These are phyloP conservation scores for Globisporangium cylindrosporum DNA, from an alignment of 352 stramenopile genomes.

Conservation along the genomic window DNA sequence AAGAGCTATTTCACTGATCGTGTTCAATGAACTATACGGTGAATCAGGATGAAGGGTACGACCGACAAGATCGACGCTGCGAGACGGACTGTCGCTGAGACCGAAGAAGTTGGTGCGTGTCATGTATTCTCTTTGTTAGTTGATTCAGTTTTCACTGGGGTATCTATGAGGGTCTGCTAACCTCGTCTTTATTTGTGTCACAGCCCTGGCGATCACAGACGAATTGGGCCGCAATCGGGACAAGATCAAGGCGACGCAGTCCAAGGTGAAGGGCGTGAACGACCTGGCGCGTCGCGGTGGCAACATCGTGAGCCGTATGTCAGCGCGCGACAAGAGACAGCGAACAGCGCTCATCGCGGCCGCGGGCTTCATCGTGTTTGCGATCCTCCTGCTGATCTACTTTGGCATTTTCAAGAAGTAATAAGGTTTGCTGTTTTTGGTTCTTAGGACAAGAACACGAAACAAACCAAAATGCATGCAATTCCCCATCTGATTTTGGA, in stretches of 20 bases:
- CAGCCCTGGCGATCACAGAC: conserved; percentile 73
- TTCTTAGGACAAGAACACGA: neutral
- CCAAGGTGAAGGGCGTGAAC: conserved; percentile 84
- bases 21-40: neutral
- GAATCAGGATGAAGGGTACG: conserved; percentile 77
- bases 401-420: conserved; percentile 89
- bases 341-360: conserved; percentile 64
- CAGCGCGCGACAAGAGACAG: conserved; percentile 80
- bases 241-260: conserved; percentile 80
- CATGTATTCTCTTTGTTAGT: neutral
- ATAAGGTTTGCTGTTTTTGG: neutral
- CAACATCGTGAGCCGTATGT: conserved; percentile 85
- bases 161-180: neutral
- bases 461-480: conserved; percentile 2
- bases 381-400: conserved; percentile 86
- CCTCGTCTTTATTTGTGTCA: neutral
- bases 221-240: conserved; percentile 82
- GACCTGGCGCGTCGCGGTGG: conserved; percentile 80
- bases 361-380: conserved; percentile 76
- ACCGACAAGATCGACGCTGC: conserved; percentile 78
- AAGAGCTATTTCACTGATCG: too few relatives aligned
- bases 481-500: conserved; percentile 8
- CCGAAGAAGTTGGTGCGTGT: conserved; percentile 79
- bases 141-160: too few relatives aligned
- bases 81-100: conserved; percentile 79